phyloP scores from a whole-genome alignment of 768 basidiomycete genomes.

The Suillus cothurnatus region DNA sequence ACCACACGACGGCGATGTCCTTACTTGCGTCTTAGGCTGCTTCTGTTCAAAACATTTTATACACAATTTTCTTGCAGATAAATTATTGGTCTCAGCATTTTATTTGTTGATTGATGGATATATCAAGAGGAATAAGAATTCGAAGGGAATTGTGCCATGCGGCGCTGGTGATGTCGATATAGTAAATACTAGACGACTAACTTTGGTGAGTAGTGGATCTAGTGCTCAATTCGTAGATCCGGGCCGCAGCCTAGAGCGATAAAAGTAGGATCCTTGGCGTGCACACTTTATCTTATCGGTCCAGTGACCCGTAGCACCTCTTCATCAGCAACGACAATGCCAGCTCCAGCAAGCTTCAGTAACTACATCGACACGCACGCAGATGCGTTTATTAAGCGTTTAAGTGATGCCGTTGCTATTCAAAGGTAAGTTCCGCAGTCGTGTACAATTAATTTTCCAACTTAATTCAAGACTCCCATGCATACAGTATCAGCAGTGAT shows the following conservation, averaged over 20 bases:
- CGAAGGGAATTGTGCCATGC: background rate
- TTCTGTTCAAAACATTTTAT: background rate
- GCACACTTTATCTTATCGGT: background rate
- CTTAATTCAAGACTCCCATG: constrained; percentile 5
- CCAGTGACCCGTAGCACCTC: background rate
- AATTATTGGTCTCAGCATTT: background rate
- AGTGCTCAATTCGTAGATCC: background rate
- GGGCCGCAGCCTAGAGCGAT: background rate
- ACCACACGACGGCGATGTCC: background rate
- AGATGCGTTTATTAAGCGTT: constrained; percentile 73
- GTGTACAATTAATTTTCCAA: constrained; percentile 4
- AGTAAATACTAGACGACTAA: background rate
- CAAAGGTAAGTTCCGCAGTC: constrained; percentile 53
- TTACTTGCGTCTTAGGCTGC: background rate
- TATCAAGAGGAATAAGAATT: background rate
- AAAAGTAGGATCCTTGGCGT: background rate
- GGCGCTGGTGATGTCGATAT: background rate
- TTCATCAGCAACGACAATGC: constrained; percentile 28
- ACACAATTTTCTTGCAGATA: constrained; percentile 1
- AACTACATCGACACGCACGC: constrained; percentile 70
- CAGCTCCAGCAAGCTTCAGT: constrained; percentile 35
- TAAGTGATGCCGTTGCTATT: constrained; percentile 82
- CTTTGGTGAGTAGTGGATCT: background rate
- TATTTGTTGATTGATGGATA: background rate
- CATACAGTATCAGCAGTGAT: constrained; percentile 67